phyloP scores from a whole-genome alignment of 441 rosid genomes.

The Pelargonium cotyledonis region DNA sequence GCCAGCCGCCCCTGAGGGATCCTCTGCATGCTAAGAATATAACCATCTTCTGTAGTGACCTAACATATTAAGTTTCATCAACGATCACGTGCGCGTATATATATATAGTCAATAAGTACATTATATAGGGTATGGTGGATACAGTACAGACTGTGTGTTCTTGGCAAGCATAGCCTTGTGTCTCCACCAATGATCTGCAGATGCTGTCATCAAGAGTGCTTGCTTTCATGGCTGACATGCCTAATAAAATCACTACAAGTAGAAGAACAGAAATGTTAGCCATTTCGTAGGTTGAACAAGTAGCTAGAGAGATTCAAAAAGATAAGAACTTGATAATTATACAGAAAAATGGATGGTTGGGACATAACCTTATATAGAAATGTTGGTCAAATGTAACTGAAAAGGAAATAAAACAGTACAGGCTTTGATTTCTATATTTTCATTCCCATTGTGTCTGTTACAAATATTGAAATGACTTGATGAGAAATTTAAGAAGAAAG shows the following conservation, averaged over 20 bases:
- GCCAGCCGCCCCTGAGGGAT: slow-evolving; percentile 26
- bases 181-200: slow-evolving; percentile 36
- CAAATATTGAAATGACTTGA: too few relatives aligned
- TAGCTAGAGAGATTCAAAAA: too few relatives aligned
- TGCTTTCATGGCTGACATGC: slow-evolving; percentile 18
- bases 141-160: slow-evolving; percentile 35
- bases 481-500: too few relatives aligned
- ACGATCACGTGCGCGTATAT: background rate
- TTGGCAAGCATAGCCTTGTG: slow-evolving; percentile 46
- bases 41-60: slow-evolving; percentile 35
- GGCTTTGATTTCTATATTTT: too few relatives aligned
- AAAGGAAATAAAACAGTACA: too few relatives aligned
- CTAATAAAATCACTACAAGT: slow-evolving; percentile 20
- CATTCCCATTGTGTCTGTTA: too few relatives aligned
- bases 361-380: too few relatives aligned
- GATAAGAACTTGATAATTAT: too few relatives aligned
- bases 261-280: slow-evolving; percentile 11
- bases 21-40: slow-evolving; percentile 32
- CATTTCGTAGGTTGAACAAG: slow-evolving; percentile 18
- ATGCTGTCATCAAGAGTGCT: slow-evolving; percentile 20
- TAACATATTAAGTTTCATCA: slow-evolving; percentile 10
- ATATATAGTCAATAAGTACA: background rate
- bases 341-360: too few relatives aligned
- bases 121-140: background rate
- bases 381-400: too few relatives aligned